These are phyloP conservation scores for Pleurotus tuber-regium DNA, from an alignment of 768 basidiomycete species.

Conservation along the genomic window DNA sequence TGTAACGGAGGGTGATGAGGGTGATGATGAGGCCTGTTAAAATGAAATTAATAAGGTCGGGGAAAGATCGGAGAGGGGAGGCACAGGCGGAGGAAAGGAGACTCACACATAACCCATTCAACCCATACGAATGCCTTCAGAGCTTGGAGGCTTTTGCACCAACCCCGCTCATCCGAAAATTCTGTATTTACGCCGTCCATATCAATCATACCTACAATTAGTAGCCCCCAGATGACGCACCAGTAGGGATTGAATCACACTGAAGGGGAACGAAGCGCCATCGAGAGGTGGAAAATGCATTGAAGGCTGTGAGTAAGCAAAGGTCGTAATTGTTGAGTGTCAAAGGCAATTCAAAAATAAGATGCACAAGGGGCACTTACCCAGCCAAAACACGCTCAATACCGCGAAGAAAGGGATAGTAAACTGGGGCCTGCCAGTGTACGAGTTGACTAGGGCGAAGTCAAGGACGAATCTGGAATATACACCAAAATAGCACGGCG, in stretches of 20 bases:
- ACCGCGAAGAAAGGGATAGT: constrained; percentile 45
- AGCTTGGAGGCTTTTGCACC: constrained; percentile 55
- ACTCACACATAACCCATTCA: constrained; percentile 51
- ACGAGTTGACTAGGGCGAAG: constrained; percentile 36
- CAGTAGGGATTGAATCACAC: constrained; percentile 46
- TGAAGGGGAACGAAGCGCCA: constrained; percentile 48
- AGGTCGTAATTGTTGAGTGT: too few species aligned
- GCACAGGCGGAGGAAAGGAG: too few species aligned
- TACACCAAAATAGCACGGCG: too few species aligned
- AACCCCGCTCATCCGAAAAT: constrained; percentile 40
- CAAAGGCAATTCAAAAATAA: not conserved
- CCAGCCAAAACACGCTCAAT: constrained; percentile 52
- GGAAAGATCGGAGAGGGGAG: too few species aligned
- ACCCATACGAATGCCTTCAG: constrained; percentile 61
- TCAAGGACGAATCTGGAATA: constrained; percentile 48
- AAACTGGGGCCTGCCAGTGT: constrained; percentile 44
- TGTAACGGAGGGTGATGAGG: constrained; percentile 40
- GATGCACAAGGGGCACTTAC: constrained; percentile 39
- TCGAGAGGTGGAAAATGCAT: constrained; percentile 57
- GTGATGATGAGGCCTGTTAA: constrained; percentile 40
- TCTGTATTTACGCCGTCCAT: constrained; percentile 23
- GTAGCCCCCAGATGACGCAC: constrained; percentile 25
- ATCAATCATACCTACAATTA: not conserved
- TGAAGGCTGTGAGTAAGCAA: constrained; percentile 43
- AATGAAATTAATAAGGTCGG: too few species aligned